Evolutionary conservation across 371 early-diverging fungal species (phyloP).

Genomic region (Circinella umbellata): DNA sequence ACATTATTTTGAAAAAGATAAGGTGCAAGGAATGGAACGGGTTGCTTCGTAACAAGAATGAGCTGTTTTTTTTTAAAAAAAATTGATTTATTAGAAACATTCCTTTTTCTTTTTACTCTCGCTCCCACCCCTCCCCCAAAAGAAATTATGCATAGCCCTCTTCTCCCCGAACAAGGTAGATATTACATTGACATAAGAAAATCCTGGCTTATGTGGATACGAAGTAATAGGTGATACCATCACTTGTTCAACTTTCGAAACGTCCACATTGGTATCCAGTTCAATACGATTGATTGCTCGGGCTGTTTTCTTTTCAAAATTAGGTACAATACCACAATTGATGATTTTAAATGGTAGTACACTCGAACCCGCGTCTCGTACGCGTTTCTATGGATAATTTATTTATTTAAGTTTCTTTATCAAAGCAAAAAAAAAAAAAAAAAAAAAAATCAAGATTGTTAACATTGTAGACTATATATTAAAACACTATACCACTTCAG

Average conservation of each 20-base stretch:
- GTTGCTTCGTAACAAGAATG: slow-evolving; percentile 56
- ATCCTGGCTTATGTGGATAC: slow-evolving; percentile 61
- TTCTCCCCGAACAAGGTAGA: neutral
- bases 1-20: slow-evolving; percentile 61
- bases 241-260: slow-evolving; percentile 59
- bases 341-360: slow-evolving; percentile 53
- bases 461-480: no score
- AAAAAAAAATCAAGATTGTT: neutral
- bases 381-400: slow-evolving; percentile 46
- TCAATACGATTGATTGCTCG: slow-evolving; percentile 66
- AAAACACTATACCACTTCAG: slow-evolving; percentile 51
- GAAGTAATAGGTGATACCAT: slow-evolving; percentile 63
- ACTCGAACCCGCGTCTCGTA: slow-evolving; percentile 54
- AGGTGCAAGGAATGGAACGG: slow-evolving; percentile 64
- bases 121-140: neutral
- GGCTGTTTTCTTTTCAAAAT: slow-evolving; percentile 55
- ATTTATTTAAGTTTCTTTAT: no score
- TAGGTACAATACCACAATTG: slow-evolving; percentile 67
- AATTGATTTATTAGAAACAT: neutral
- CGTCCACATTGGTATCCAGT: slow-evolving; percentile 55
- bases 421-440: neutral
- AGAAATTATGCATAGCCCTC: no score
- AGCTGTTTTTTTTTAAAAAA: slow-evolving; percentile 32
- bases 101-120: neutral
- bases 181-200: slow-evolving; percentile 64